Evolutionary conservation across 164 flowering plant species (phyloP), one percentile per base, ranked within the genome.

Genomic region (Buxus sempervirens): DNA sequence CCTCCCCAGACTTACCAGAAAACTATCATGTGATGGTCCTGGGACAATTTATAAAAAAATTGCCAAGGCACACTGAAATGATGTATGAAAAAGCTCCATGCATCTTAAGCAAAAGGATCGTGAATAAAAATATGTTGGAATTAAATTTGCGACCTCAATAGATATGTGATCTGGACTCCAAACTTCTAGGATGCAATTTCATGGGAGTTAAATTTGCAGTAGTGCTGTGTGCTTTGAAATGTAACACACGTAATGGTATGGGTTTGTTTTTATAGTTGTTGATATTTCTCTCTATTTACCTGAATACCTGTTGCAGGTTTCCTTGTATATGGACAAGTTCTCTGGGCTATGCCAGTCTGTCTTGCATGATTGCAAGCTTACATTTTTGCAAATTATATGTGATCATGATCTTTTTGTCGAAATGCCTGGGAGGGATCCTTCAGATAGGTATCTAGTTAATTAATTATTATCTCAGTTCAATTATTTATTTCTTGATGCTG

Each of bases 371-470:
- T 90, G 99, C 93, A 96, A 96, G 85, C 96, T 96, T 66, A 93
- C 97, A 49, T 96, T 87, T 79, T 76, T 96, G 80, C 99, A 96
- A 77, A 96, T 96, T 66, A 68, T 96, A 69, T 92, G 98, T 78
- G 99, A 96, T 79, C 99, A 96, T 72, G 99, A 96, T 82, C 96
- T 96, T 75, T 96, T 93, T 74, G 96, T 96, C 54, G 99, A 96
- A 83, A 96, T 96, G 99, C 99, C 99, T 48, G 99, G 99, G 48
- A 86, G 99, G 78, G 99, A 96, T 80, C 98, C 99, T 70, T 96
- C 99, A 65, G 99, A 96, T 78, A 92, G 99, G 99, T 96, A 83
- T n/a, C 22, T 5, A 48, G 21, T 18, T 27, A 60, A 18, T 69
- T 10, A 32, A 22, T 28, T 7, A 22, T 10, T 15, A 1, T 62